phyloP scores from a whole-genome alignment of 164 flowering plant species.

The Santalum album region DNA sequence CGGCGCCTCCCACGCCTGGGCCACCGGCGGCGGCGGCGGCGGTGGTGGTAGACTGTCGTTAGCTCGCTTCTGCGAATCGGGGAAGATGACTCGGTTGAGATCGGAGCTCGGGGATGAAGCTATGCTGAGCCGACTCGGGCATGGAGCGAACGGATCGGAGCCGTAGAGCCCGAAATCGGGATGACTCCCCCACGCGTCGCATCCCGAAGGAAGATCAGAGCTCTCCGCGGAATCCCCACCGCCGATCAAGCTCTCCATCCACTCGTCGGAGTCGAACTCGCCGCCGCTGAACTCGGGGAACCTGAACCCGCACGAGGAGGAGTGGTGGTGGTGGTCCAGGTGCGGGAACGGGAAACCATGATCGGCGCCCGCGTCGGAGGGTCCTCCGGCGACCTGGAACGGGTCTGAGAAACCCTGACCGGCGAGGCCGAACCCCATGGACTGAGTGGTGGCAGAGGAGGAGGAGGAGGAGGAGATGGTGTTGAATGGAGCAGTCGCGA shows the following conservation, averaged over 20 bases:
- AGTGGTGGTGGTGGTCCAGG: conserved; percentile 35
- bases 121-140: conserved; percentile 43
- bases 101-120: too few species aligned
- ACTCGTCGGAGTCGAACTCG: conserved; percentile 85
- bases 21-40: too few species aligned
- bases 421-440: conserved; percentile 26
- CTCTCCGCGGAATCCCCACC: conserved; percentile 61
- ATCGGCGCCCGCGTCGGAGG: too few species aligned
- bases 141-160: conserved; percentile 47
- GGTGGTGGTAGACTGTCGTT: too few species aligned
- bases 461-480: too few species aligned
- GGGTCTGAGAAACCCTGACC: conserved; percentile 50
- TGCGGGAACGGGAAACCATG: conserved; percentile 39
- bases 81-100: conserved; percentile 49
- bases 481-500: too few species aligned
- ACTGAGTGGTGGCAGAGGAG: conserved; percentile 14
- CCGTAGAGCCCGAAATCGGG: conserved; percentile 38
- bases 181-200: conserved; percentile 44
- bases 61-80: too few species aligned
- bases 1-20: too few species aligned
- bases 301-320: conserved; percentile 33
- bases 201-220: too few species aligned
- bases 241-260: conserved; percentile 85
- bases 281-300: conserved; percentile 43
- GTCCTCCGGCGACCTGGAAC: conserved; percentile 27